Conservation (phyloP, 768 basidiomycete genomes). For the Rhodotorula diobovata region DNA sequence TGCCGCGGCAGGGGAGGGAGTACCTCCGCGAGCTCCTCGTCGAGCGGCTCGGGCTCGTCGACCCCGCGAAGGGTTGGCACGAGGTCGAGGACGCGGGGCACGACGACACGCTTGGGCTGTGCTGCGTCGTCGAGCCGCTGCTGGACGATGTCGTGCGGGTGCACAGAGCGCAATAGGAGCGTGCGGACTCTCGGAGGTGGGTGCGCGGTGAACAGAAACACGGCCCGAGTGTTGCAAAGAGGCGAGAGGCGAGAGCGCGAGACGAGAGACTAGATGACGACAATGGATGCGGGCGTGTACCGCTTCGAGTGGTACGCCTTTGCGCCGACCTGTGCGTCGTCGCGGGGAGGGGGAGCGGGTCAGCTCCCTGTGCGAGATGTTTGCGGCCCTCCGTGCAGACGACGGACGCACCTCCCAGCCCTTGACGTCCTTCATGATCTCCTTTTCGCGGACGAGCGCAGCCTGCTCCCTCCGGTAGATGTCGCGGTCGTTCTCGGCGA, state of each 20-base stretch:
- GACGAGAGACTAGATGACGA: slow-evolving; percentile 56
- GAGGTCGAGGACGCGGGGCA: slow-evolving; percentile 15
- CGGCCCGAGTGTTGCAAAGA: background rate
- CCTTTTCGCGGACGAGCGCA: slow-evolving; percentile 69
- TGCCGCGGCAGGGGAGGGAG: slow-evolving; percentile 11
- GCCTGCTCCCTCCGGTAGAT: slow-evolving; percentile 73
- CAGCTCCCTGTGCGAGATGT: background rate
- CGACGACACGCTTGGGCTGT: slow-evolving; percentile 26
- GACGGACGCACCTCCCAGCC: slow-evolving; percentile 77
- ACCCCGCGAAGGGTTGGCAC: background rate
- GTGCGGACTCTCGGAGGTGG: background rate
- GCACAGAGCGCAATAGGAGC: background rate
- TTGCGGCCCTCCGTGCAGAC: no score
- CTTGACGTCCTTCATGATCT: slow-evolving; percentile 89
- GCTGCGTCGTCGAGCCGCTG: slow-evolving; percentile 8
- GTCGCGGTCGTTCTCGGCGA: slow-evolving; percentile 92
- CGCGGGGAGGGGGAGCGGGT: slow-evolving; percentile 36
- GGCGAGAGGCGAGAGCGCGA: background rate
- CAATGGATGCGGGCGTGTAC: slow-evolving; percentile 62
- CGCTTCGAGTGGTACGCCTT: slow-evolving; percentile 75
- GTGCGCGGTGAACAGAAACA: background rate
- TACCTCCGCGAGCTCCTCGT: slow-evolving; percentile 17
- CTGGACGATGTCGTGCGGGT: background rate
- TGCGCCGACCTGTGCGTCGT: slow-evolving; percentile 66
- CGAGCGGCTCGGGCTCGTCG: slow-evolving; percentile 12